Evolutionary conservation across 768 basidiomycete species (phyloP), one percentile per base, ranked within the genome.

Genomic region (Xerocomus potaroensis): DNA sequence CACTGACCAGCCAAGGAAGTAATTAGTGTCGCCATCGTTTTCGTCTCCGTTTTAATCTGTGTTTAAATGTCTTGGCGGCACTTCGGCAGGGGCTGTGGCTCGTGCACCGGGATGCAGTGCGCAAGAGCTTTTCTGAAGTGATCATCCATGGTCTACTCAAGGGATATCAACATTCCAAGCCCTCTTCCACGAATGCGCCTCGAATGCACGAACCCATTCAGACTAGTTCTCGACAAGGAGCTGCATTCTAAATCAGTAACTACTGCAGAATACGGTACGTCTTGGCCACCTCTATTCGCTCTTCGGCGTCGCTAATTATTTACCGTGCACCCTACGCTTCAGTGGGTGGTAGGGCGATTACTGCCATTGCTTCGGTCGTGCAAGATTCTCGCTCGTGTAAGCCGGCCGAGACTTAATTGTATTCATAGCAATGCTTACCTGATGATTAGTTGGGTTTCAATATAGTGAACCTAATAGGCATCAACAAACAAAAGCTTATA

Each of bases 401-500:
- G 37, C 48, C 21, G 29, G 41, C 50, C 49, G 49, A 55, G 35
- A 38, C 22, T 38, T 22, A 40, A 48, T 50, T 50, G 54, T 38
- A 53, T 47, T 48, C 53, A 54, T 59, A 55, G 43, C 34, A 33
- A 56, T 57, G 62, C 54, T 65, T 65, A 67, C 63, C 37, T 59
- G 61, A 65, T 65, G 53, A 35, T n/a, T 66, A 64, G 61, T 64
- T 66, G 59, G 66, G 65, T 66, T 66, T 68, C 66, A 66, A 66
- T 67, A 32, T 52, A 63, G 43, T 41, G 61, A 65, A 44, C 64
- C 64, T 57, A 66, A 66, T 66, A 66, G 60, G 45, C 34, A 68
- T 68, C 64, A 66, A 66, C 66, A 66, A 66, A 66, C 66, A 64
- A 66, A 58, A 62, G 64, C 66, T 66, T 66, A 66, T 66, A 66